These are phyloP conservation scores for Vitis hybrid DNA, from an alignment of 177 flowering plant genomes.

Conservation along the genomic window DNA sequence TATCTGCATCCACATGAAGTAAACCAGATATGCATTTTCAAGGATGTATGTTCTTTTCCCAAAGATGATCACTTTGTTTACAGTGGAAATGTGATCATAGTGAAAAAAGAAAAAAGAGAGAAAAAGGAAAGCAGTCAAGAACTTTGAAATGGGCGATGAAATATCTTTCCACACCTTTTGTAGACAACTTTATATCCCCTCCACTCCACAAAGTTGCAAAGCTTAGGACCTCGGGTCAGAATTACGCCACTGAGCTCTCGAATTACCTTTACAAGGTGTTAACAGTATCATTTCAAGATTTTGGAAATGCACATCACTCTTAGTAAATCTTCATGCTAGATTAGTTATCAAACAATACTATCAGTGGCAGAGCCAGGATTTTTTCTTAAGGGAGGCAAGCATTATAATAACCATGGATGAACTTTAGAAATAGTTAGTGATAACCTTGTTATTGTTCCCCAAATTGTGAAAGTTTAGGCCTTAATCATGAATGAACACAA, in stretches of 20 bases:
- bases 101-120: too few relatives aligned
- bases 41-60: neutral
- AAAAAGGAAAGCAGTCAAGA: neutral
- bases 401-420: too few relatives aligned
- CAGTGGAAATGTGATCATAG: neutral
- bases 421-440: too few relatives aligned
- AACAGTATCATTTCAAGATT: too few relatives aligned
- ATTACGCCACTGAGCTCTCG: conserved; percentile 89
- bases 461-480: too few relatives aligned
- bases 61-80: neutral
- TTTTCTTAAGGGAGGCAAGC: too few relatives aligned
- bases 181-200: conserved; percentile 90
- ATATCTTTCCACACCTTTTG: conserved; percentile 55
- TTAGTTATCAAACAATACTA: too few relatives aligned
- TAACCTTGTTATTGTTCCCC: too few relatives aligned
- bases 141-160: neutral
- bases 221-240: conserved; percentile 82
- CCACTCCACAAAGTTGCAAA: conserved; percentile 93
- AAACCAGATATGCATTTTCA: neutral
- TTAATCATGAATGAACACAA: too few relatives aligned
- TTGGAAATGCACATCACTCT: neutral
- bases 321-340: neutral
- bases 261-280: conserved; percentile 48
- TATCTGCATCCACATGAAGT: conserved; percentile 37
- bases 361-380: too few relatives aligned